Evolutionary conservation across 2,329 filamentous ascomycete species (phyloP), one percentile per base, ranked within the genome.

Genomic region (Ophiocordyceps camponoti-saundersi): DNA sequence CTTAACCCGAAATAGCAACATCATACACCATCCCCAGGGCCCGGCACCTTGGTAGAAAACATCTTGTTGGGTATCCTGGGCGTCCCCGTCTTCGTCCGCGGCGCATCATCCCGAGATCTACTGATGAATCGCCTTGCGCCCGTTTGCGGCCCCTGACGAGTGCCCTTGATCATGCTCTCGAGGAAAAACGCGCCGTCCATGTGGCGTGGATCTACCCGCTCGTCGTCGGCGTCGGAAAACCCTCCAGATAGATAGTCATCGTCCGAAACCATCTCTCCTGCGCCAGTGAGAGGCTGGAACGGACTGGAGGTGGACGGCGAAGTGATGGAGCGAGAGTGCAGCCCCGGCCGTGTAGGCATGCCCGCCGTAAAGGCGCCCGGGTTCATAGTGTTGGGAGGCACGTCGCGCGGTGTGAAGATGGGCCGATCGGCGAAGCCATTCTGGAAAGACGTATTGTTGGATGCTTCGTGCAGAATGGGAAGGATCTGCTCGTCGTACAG

Each of bases 401-500:
- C 70, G 15, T 78, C 79, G 20, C 79, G 77, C 13, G 73, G 73
- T 60, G 74, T 63, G 13, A 76, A 65, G 5, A 77, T 73, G 1
- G 79, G 73, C 22, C 82, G 72, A 56, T 95, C 90, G 1, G 80
- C 77, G 55, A 95, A 90, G 5, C 86, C 86, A 56, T 89, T 93
- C 55, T 95, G 87, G 61, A 96, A 92, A 2, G 79, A 88, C 1
- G 79, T 76, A 36, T 82, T 81, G 52, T 80, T 90, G 12, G 74
- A 85, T 58, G 87, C 92, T 57, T 92, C 85, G 55, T 92, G 84
- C 6, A 95, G 67, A 46, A 95, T 93, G 0, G 90, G 90, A 12
- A 92, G 71, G 7, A 92, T 93, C 59, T 94, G 86, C 61, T 95
- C 87, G 56, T 95, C 89, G 62, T 96, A 95, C 0, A 95, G 67